phyloP scores from a whole-genome alignment of 306 rosid genomes.

The Dalbergia oliveri region DNA sequence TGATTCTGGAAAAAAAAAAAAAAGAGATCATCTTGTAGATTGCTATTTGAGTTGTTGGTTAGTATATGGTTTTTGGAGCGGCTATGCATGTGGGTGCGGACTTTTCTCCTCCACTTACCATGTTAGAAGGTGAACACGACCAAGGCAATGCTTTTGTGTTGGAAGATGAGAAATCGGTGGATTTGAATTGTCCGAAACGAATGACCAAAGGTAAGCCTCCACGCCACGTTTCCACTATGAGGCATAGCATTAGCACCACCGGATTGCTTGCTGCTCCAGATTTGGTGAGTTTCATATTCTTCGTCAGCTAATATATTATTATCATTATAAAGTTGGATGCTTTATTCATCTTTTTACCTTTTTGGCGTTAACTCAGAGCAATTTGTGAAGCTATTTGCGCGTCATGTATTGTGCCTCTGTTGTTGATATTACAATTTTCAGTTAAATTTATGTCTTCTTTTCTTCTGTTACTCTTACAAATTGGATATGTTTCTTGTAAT shows the following conservation, averaged over 20 bases:
- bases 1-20: neutral
- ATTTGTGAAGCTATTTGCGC: neutral
- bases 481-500: conserved; percentile 7
- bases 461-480: neutral
- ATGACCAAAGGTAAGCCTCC: conserved; percentile 70
- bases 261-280: conserved; percentile 56
- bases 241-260: conserved; percentile 66
- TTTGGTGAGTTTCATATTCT: conserved; percentile 56
- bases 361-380: neutral
- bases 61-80: conserved; percentile 50
- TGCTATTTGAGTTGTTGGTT: conserved; percentile 15
- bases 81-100: conserved; percentile 69
- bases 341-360: neutral
- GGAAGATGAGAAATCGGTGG: conserved; percentile 54
- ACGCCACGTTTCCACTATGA: conserved; percentile 58
- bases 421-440: conserved; percentile 14
- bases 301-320: neutral
- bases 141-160: conserved; percentile 57
- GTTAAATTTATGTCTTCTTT: conserved; percentile 17
- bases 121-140: conserved; percentile 59
- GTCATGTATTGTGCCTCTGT: conserved; percentile 12
- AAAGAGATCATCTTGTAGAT: neutral
- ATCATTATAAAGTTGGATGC: neutral
- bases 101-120: conserved; percentile 57
- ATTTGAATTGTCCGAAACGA: conserved; percentile 52